Evolutionary conservation across 306 rosid genomes (phyloP), one percentile per base, ranked within the genome.

Genomic region (Castanospermum australe): DNA sequence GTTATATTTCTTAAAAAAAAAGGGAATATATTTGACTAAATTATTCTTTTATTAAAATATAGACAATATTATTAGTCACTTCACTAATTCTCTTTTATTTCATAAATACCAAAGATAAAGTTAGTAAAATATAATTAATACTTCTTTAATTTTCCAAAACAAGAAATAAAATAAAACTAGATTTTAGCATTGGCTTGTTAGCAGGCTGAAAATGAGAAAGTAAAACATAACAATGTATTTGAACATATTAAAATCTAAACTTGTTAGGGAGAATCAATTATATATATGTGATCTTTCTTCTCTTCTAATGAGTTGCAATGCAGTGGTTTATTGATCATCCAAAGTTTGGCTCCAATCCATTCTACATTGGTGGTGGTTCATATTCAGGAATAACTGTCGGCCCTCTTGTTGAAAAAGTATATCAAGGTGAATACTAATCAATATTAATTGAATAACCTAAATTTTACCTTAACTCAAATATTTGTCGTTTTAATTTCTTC

Each of bases 311-410:
- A 38, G 51, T 60, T 73, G 72, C 9, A 12, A 56, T 80, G 63
- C 73, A 90, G 93, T 91, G 96, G 93, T 60, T 91, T 60, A 36
- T 39, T 10, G 81, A 73, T 78, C 91, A 90, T 67, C 73, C 92
- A 5, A 38, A 77, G 14, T 90, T 91, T 71, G 45, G 15, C n/a
- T 39, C 87, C 11, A 87, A 91, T 79, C 82, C 84, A 33, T 41
- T 89, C 32, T 87, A 84, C 39, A 8, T 91, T 24, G 88, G 81
- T 45, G 91, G 96, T 28, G 89, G 85, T 45, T 91, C 96, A 1
- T 89, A 87, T 38, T 36, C 93, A 5, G 89, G 91, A 51, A 12
- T 81, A 6, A 15, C 20, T 11, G 68, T 76, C 0, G 88, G 81
- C 14, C 67, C 83, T 21, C 42, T 86, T 64, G 80, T 67, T 50